phyloP scores from a whole-genome alignment of 164 flowering plant species.

The Magnolia changhungtana region DNA sequence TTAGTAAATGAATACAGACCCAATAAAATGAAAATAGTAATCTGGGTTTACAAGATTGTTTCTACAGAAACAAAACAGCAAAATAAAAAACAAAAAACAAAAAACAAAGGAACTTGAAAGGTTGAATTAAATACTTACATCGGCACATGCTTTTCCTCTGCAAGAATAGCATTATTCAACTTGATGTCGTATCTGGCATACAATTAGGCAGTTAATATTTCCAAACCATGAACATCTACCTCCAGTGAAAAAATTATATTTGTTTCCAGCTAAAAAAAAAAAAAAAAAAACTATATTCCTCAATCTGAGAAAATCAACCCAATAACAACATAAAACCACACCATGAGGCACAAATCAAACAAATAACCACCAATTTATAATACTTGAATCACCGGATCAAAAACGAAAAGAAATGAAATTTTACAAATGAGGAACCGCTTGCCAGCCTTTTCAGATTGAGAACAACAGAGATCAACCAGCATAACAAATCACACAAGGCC shows the following conservation, averaged over 20 bases:
- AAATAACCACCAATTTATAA: background rate
- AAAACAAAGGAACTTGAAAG: background rate
- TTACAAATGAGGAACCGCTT: background rate
- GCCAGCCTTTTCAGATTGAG: background rate
- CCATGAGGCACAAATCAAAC: background rate
- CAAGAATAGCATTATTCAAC: conserved; percentile 81
- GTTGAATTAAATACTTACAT: conserved; percentile 41
- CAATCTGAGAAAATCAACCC: background rate
- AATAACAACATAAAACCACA: background rate
- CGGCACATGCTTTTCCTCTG: conserved; percentile 77
- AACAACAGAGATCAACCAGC: background rate
- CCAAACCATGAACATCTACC: background rate
- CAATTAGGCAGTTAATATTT: background rate
- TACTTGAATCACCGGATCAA: background rate
- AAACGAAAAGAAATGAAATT: background rate
- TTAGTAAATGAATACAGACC: background rate
- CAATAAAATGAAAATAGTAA: background rate
- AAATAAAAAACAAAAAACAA: background rate
- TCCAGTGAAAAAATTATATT: background rate
- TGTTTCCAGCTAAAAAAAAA: no score
- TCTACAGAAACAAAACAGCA: no score
- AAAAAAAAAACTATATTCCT: background rate
- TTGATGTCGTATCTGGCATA: conserved; percentile 66
- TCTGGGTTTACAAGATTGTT: background rate
- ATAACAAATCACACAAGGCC: background rate